Percentiles rank a stretch among this genome's conserved stretches.
phyloP scores from a whole-genome alignment of 768 basidiomycete species.

The Ramaria rubella region DNA sequence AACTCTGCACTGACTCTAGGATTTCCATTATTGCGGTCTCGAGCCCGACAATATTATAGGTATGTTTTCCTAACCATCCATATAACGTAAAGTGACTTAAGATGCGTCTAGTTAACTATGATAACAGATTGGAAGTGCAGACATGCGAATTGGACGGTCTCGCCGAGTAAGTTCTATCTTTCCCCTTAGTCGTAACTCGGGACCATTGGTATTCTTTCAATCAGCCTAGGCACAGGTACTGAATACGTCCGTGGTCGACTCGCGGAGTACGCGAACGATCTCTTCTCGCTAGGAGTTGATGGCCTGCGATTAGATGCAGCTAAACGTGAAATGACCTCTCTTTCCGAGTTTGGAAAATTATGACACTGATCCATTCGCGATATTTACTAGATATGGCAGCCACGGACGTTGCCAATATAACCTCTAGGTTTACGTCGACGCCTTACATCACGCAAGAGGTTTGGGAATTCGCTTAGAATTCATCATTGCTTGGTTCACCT shows the following conservation, averaged over 20 bases:
- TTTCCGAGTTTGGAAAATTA: background rate
- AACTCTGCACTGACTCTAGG: conserved; percentile 21
- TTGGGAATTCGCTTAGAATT: background rate
- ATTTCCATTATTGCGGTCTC: conserved; percentile 62
- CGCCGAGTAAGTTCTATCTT: conserved; percentile 39
- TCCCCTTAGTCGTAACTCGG: background rate
- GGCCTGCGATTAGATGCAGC: conserved; percentile 59
- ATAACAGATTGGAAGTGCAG: conserved; percentile 44
- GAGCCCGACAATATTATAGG: conserved; percentile 43
- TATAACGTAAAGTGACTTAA: background rate
- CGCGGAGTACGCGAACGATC: conserved; percentile 52
- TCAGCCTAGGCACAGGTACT: conserved; percentile 48
- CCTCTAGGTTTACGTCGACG: conserved; percentile 31
- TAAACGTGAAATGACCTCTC: conserved; percentile 51
- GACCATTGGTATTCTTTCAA: background rate
- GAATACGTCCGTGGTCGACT: conserved; percentile 50
- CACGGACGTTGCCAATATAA: conserved; percentile 48
- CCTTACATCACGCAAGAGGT: conserved; percentile 61
- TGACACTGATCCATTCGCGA: background rate
- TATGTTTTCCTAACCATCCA: background rate
- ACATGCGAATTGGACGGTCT: conserved; percentile 47
- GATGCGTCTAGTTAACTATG: conserved; percentile 35
- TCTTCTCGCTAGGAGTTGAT: conserved; percentile 55
- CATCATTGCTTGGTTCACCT: background rate
- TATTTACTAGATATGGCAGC: conserved; percentile 43